Evolutionary conservation across 345 rosid species (phyloP), one percentile per base, ranked within the genome.

Genomic region (Aquilaria malaccensis): DNA sequence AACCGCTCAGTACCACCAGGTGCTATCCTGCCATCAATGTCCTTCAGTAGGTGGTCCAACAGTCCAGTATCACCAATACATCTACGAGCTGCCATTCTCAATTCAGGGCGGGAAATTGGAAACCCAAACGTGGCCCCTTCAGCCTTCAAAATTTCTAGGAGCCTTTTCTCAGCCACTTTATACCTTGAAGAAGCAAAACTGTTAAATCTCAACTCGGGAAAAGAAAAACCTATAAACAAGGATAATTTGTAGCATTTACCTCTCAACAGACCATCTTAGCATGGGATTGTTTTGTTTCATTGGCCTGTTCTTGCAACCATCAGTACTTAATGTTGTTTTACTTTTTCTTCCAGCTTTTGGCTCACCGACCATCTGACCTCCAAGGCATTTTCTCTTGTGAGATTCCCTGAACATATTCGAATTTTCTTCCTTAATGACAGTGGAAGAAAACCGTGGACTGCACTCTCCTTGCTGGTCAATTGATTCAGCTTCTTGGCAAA

Each of bases 21-120:
- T 11, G 97, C 93, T 47, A 93, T 88, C 64, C 79, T 85, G 47
- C 96, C 96, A 64, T 87, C 97, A 49, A 87, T 78, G 73, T 93
- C 94, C 94, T 93, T 93, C 75, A 89, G 73, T 32, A 82, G 77
- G 72, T 93, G 98, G 74, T 93, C 98, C 75, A 93, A 84, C 56
- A 93, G 89, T 14, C 98, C 98, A 62, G 97, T 93, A 62, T 93
- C 98, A 61, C 94, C 93, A 64, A 93, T 87, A 56, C 61, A 72
- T 65, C 72, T 77, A 22, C 96, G 94, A 50, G 89, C 96, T 48
- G 76, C 80, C 46, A 10, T 33, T 80, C 96, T 81, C 69, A 93
- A 78, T 50, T 66, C 70, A 10, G 70, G 63, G 55, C 97, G 76
- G 11, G 93, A 62, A 63, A 93, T 70, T 64, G 96, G 91, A 10